These are phyloP conservation scores for Amyloporia xantha DNA, from an alignment of 768 basidiomycete genomes.

Conservation along the genomic window DNA sequence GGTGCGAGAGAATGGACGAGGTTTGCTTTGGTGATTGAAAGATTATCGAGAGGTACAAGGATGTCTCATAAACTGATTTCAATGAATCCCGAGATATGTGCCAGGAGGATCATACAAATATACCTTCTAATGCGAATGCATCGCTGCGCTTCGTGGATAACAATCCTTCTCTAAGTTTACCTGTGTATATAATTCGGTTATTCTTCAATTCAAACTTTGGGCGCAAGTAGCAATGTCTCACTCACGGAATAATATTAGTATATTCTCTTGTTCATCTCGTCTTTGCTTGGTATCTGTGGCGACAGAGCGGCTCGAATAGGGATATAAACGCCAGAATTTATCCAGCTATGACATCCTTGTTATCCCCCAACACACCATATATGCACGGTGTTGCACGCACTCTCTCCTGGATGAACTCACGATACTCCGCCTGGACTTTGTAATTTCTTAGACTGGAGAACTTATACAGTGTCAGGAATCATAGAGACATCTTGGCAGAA, in stretches of 20 bases:
- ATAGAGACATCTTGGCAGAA: neutral
- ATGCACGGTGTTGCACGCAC: constrained; percentile 32
- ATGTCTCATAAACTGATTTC: constrained; percentile 65
- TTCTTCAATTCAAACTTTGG: neutral
- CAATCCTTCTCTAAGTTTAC: constrained; percentile 73
- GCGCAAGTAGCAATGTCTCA: constrained; percentile 2
- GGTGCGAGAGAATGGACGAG: constrained; percentile 51
- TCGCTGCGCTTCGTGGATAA: constrained; percentile 54
- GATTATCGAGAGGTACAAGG: constrained; percentile 54
- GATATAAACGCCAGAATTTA: constrained; percentile 36
- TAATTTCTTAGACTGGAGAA: constrained; percentile 50
- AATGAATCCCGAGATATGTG: constrained; percentile 1
- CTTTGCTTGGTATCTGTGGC: constrained; percentile 20
- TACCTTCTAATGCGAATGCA: constrained; percentile 63
- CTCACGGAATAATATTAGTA: constrained; percentile 70
- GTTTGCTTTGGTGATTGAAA: constrained; percentile 60
- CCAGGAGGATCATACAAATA: neutral
- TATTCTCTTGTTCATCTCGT: constrained; percentile 55
- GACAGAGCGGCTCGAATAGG: constrained; percentile 14
- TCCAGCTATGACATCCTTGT: no score
- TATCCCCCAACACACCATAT: no score
- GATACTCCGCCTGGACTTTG: constrained; percentile 60
- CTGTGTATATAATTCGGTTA: constrained; percentile 28
- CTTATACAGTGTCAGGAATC: constrained; percentile 12
- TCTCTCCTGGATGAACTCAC: constrained; percentile 57